Percentiles rank a stretch among this genome's conserved stretches.
These are phyloP conservation scores for Carex cristatella DNA, from an alignment of 176 grass and related monocot genomes.

Conservation along the genomic window DNA sequence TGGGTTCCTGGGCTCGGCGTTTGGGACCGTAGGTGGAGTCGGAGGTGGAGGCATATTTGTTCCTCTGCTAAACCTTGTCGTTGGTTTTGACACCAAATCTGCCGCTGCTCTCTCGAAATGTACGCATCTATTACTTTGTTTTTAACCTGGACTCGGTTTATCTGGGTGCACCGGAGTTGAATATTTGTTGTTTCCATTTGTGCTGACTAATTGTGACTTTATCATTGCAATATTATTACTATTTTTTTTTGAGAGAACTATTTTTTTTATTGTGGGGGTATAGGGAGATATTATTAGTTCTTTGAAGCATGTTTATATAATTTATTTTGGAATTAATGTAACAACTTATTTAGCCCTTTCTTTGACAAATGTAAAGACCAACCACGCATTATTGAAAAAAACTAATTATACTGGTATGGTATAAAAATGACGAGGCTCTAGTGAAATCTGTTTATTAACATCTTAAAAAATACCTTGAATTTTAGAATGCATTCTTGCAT, in stretches of 20 bases:
- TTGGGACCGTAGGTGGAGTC: conserved; percentile 93
- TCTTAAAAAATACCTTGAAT: background rate
- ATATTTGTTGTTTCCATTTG: background rate
- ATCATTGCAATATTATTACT: background rate
- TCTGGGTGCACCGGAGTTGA: background rate
- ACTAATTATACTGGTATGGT: background rate
- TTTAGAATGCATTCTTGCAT: background rate
- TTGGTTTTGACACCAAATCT: conserved; percentile 96
- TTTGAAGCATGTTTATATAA: background rate
- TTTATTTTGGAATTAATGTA: background rate
- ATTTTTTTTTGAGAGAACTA: background rate
- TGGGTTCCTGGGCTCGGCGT: conserved; percentile 87
- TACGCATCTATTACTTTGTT: conserved; percentile 17
- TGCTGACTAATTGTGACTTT: background rate
- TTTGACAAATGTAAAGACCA: background rate
- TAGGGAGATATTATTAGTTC: background rate
- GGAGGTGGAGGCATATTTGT: conserved; percentile 97
- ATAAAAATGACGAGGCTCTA: background rate
- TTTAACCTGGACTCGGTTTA: background rate
- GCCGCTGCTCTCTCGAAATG: conserved; percentile 98
- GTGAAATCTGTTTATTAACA: background rate
- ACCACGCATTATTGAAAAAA: background rate
- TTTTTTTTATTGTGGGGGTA: background rate
- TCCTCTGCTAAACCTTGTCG: conserved; percentile 82
- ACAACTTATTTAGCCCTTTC: background rate